phyloP scores from a whole-genome alignment of 768 basidiomycete species.

The Postia placenta region DNA sequence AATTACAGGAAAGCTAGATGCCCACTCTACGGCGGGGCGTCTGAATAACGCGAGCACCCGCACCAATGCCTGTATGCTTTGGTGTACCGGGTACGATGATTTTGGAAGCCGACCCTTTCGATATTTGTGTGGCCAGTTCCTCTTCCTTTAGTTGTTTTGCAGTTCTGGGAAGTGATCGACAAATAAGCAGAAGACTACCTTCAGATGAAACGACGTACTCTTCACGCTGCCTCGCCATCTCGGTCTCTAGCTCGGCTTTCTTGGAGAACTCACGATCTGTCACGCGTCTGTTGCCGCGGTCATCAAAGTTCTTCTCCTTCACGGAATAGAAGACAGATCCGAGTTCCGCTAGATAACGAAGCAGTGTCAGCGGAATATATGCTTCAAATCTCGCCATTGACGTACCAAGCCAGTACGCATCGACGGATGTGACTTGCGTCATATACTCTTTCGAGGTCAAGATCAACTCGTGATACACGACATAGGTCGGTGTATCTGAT shows the following conservation, averaged over 20 bases:
- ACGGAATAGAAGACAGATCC: slow-evolving; percentile 98
- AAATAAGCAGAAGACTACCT: background rate
- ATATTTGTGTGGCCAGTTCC: slow-evolving; percentile 46
- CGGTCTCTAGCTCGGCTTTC: slow-evolving; percentile 84
- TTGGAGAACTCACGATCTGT: slow-evolving; percentile 90
- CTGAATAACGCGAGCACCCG: slow-evolving; percentile 57
- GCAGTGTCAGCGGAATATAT: slow-evolving; percentile 7
- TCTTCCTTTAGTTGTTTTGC: slow-evolving; percentile 61
- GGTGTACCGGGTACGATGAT: slow-evolving; percentile 81
- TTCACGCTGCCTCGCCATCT: slow-evolving; percentile 82
- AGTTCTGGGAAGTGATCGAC: slow-evolving; percentile 31
- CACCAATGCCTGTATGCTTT: slow-evolving; percentile 60
- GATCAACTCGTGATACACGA: slow-evolving; percentile 95
- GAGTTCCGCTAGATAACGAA: slow-evolving; percentile 61
- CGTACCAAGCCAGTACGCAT: slow-evolving; percentile 94
- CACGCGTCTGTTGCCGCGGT: slow-evolving; percentile 65
- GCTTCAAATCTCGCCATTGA: background rate
- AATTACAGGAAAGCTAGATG: slow-evolving; percentile 26
- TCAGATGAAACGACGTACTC: slow-evolving; percentile 38
- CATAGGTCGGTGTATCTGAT: slow-evolving; percentile 90
- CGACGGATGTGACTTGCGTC: slow-evolving; percentile 98
- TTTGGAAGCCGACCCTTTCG: slow-evolving; percentile 48
- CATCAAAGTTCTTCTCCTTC: slow-evolving; percentile 97
- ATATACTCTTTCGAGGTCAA: slow-evolving; percentile 96
- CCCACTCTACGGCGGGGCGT: slow-evolving; percentile 74